Conservation (phyloP, 257 asterid genomes). For the Ocimum tenuiflorum region DNA sequence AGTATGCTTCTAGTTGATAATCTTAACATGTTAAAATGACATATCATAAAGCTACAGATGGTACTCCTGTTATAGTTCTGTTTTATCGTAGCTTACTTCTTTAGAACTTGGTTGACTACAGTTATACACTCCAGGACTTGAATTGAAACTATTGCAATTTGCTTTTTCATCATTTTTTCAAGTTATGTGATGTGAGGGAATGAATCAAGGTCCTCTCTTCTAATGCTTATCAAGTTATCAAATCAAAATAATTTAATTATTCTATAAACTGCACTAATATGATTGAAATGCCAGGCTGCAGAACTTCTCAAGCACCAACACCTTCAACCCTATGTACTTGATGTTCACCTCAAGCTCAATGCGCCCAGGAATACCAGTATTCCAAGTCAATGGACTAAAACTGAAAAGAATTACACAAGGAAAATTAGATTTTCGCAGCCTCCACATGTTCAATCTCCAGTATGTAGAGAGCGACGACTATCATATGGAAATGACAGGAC, state of each 20-base stretch:
- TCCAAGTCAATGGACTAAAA: slow-evolving; percentile 40
- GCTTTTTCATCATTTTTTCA: not conserved
- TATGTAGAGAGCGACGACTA: slow-evolving; percentile 36
- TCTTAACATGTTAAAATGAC: not conserved
- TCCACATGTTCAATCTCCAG: slow-evolving; percentile 25
- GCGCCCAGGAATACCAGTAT: slow-evolving; percentile 59
- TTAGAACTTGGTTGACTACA: too few relatives aligned
- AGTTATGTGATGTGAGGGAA: not conserved
- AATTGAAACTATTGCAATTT: too few relatives aligned
- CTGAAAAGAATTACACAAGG: slow-evolving; percentile 32
- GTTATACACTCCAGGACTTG: too few relatives aligned
- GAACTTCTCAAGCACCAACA: slow-evolving; percentile 80
- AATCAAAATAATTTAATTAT: not conserved
- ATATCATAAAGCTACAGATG: not conserved
- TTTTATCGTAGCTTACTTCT: too few relatives aligned
- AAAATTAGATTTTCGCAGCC: slow-evolving; percentile 62
- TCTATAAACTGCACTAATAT: not conserved
- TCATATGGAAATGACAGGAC: slow-evolving; percentile 67
- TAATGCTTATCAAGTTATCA: not conserved
- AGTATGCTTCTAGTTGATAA: not conserved
- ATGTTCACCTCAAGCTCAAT: slow-evolving; percentile 72
- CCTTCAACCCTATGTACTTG: slow-evolving; percentile 70
- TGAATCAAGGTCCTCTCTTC: not conserved
- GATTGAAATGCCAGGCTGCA: slow-evolving; percentile 57
- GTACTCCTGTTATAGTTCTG: too few relatives aligned